Conservation (phyloP, 495 filamentous ascomycete genomes). For the Jackrogersella multiformis region DNA sequence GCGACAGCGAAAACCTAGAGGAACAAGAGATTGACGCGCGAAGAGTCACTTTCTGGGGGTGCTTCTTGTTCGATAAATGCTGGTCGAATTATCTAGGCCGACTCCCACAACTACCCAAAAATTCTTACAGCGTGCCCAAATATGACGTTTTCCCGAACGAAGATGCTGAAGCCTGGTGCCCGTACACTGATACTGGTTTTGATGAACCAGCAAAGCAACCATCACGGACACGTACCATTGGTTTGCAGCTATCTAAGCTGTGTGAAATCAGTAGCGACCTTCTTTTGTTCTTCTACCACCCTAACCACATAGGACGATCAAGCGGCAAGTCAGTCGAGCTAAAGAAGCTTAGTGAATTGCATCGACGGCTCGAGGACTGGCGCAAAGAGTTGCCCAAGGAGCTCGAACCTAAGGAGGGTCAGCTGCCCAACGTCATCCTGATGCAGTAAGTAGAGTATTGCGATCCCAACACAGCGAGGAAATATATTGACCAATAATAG, state of each 20-base stretch:
- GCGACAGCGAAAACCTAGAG: slow-evolving; percentile 66
- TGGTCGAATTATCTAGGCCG: slow-evolving; percentile 99
- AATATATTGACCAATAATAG: slow-evolving; percentile 54
- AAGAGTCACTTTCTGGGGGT: slow-evolving; percentile 97
- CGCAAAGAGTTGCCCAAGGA: slow-evolving; percentile 85
- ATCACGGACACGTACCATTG: slow-evolving; percentile 82
- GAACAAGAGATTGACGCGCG: slow-evolving; percentile 90
- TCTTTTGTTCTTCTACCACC: slow-evolving; percentile 90
- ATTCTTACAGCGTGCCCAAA: slow-evolving; percentile 83
- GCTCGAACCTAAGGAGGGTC: slow-evolving; percentile 87
- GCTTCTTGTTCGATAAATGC: slow-evolving; percentile 97
- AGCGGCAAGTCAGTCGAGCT: slow-evolving; percentile 74
- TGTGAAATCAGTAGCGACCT: slow-evolving; percentile 95
- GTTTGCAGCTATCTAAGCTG: slow-evolving; percentile 80
- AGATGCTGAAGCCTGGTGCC: slow-evolving; percentile 84
- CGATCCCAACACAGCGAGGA: neutral
- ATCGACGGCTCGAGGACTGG: slow-evolving; percentile 92
- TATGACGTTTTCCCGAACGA: slow-evolving; percentile 91
- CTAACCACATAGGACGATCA: slow-evolving; percentile 67
- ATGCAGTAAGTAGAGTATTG: slow-evolving; percentile 80
- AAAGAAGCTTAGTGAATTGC: slow-evolving; percentile 91
- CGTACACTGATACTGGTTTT: slow-evolving; percentile 86
- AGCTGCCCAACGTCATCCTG: slow-evolving; percentile 85
- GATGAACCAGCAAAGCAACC: slow-evolving; percentile 76
- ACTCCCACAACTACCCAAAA: slow-evolving; percentile 82